Evolutionary conservation across 2,329 filamentous ascomycete genomes (phyloP).

Genomic region (Furcasterigmium sp.): DNA sequence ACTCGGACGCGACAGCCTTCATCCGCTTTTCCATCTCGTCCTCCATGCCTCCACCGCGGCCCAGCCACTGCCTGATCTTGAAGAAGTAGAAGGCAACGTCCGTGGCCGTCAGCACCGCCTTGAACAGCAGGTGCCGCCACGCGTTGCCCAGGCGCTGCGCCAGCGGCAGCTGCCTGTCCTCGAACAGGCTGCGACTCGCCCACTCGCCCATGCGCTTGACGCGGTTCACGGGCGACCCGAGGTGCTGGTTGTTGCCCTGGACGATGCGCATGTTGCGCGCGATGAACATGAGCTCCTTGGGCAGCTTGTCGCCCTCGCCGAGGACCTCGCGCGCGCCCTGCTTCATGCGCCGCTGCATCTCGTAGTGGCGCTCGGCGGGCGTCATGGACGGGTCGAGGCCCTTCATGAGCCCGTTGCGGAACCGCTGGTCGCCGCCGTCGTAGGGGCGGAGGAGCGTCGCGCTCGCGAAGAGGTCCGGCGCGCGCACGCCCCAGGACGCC

Average conservation of each 20-base stretch:
- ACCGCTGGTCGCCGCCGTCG: conserved; percentile 71
- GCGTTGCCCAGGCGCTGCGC: conserved; percentile 62
- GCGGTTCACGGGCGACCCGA: conserved; percentile 84
- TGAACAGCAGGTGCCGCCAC: conserved; percentile 77
- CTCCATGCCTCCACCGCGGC: conserved; percentile 80
- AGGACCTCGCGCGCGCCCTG: conserved; percentile 64
- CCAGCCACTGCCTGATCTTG: conserved; percentile 71
- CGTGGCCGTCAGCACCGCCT: conserved; percentile 65
- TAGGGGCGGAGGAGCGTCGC: conserved; percentile 89
- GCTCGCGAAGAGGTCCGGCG: conserved; percentile 84
- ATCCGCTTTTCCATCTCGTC: conserved; percentile 88
- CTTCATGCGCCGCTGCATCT: conserved; percentile 83
- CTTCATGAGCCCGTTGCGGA: conserved; percentile 59
- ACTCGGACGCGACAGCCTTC: conserved; percentile 82
- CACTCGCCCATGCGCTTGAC: conserved; percentile 92
- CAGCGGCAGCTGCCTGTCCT: conserved; percentile 61
- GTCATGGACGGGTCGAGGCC: conserved; percentile 51
- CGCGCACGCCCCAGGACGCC: conserved; percentile 78
- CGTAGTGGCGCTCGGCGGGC: conserved; percentile 71
- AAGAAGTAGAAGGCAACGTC: conserved; percentile 82
- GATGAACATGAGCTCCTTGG: conserved; percentile 87
- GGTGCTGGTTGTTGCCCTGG: conserved; percentile 86
- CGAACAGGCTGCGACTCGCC: conserved; percentile 79
- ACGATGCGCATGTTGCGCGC: conserved; percentile 89
- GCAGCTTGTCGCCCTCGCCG: conserved; percentile 81